Conservation (phyloP, 169 alveolate genomes). For the Prorocentrum cordatum region DNA sequence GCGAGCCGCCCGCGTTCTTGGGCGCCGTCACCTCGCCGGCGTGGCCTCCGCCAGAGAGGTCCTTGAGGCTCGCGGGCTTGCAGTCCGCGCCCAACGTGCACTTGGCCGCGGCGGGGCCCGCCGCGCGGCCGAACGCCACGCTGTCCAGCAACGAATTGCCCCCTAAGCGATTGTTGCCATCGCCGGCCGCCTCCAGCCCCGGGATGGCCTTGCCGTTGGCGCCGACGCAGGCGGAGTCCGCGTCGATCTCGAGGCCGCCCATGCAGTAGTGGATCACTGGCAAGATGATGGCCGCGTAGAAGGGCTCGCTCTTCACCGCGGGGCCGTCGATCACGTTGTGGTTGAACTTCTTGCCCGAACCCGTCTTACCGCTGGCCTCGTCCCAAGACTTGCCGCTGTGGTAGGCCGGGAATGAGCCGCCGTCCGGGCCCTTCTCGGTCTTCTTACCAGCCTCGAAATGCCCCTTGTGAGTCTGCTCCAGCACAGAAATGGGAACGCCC, state of each 20-base stretch:
- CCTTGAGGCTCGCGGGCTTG: not conserved
- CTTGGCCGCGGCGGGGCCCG: constrained; percentile 29
- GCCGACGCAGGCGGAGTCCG: constrained; percentile 58
- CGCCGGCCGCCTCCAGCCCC: constrained; percentile 74
- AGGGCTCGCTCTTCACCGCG: constrained; percentile 49
- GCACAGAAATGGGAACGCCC: constrained; percentile 2
- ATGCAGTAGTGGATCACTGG: constrained; percentile 73
- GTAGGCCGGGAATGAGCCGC: constrained; percentile 36
- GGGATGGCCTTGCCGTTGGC: constrained; percentile 61
- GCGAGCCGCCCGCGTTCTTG: not conserved
- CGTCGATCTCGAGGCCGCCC: constrained; percentile 74
- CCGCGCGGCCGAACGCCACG: constrained; percentile 72
- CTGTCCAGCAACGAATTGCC: constrained; percentile 74
- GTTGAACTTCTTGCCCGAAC: constrained; percentile 70
- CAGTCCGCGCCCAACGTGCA: not conserved
- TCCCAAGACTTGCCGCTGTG: constrained; percentile 64
- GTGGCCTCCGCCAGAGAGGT: not conserved
- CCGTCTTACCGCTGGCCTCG: constrained; percentile 60
- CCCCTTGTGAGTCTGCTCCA: constrained; percentile 30
- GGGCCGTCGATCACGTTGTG: constrained; percentile 69
- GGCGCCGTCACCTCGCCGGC: not conserved
- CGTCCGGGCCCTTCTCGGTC: constrained; percentile 25
- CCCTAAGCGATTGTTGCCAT: constrained; percentile 74
- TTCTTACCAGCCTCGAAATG: constrained; percentile 60
- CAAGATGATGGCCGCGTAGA: constrained; percentile 71